phyloP scores from a whole-genome alignment of 805 yeast species.

The Dipodascopsis uninucleata region DNA sequence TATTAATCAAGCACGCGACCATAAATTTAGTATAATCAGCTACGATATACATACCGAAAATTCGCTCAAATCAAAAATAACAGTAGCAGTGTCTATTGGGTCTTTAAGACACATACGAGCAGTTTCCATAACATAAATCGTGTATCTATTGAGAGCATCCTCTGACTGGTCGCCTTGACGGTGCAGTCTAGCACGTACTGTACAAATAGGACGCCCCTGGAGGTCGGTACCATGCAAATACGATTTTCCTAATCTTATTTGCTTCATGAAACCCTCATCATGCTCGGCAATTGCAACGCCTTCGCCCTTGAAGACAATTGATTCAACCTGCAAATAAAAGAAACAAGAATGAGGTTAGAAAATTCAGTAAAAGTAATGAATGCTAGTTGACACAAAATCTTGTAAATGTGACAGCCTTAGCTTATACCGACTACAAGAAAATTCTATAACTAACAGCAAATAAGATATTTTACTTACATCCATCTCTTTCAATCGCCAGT shows the following conservation, averaged over 20 bases:
- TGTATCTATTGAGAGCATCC: slow-evolving; percentile 70
- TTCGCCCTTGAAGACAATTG: slow-evolving; percentile 69
- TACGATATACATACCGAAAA: slow-evolving; percentile 49
- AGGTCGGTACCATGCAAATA: slow-evolving; percentile 70
- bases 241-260: slow-evolving; percentile 66
- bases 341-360: slow-evolving; percentile 26
- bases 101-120: slow-evolving; percentile 71
- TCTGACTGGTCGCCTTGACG: slow-evolving; percentile 62
- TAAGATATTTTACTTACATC: too few relatives aligned
- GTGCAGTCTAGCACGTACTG: slow-evolving; percentile 77
- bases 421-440: too few relatives aligned
- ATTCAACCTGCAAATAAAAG: too few relatives aligned
- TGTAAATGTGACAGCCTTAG: too few relatives aligned
- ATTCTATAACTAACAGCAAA: too few relatives aligned
- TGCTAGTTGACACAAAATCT: too few relatives aligned
- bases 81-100: slow-evolving; percentile 74
- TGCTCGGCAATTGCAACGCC: slow-evolving; percentile 49
- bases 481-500: slow-evolving; percentile 70
- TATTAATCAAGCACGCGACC: background rate
- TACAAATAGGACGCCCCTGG: slow-evolving; percentile 71
- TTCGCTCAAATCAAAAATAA: slow-evolving; percentile 80
- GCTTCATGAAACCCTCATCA: slow-evolving; percentile 46
- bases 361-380: background rate
- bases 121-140: slow-evolving; percentile 73
- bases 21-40: background rate